Percentiles rank a stretch among this genome's conserved stretches.
These are phyloP conservation scores for Crassisporium funariophilum DNA, from an alignment of 768 basidiomycete genomes.

Conservation along the genomic window DNA sequence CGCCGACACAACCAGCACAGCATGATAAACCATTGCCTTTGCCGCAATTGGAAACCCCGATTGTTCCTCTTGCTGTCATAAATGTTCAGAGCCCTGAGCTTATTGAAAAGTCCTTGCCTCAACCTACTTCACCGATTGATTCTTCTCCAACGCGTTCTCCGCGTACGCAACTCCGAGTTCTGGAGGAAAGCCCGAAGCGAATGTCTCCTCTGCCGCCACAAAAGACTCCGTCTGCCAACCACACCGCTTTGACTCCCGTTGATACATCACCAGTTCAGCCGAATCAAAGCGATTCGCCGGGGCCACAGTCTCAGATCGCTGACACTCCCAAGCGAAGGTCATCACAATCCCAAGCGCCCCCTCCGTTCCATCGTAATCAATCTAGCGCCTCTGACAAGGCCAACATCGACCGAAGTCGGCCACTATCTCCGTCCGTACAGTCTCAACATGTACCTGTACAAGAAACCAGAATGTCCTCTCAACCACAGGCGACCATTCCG, in stretches of 20 bases:
- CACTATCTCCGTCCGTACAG: constrained; percentile 7
- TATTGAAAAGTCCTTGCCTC: constrained; percentile 12
- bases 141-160: not conserved
- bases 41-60: constrained; percentile 23
- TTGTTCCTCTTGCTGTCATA: constrained; percentile 21
- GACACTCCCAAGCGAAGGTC: constrained; percentile 12
- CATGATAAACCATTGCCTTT: constrained; percentile 28
- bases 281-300: no score
- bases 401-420: not conserved
- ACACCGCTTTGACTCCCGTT: not conserved
- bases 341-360: not conserved
- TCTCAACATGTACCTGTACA: constrained; percentile 9
- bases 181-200: not conserved
- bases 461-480: constrained; percentile 5
- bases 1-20: constrained; percentile 4
- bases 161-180: no score
- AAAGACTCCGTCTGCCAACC: not conserved
- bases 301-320: no score
- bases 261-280: not conserved
- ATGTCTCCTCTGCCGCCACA: constrained; percentile 1
- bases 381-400: not conserved
- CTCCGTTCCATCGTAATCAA: constrained; percentile 1
- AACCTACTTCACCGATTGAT: constrained; percentile 3
- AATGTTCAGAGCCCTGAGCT: constrained; percentile 10
- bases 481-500: not conserved